Conservation (phyloP, 495 filamentous ascomycete genomes). For the Tuber melanosporum region DNA sequence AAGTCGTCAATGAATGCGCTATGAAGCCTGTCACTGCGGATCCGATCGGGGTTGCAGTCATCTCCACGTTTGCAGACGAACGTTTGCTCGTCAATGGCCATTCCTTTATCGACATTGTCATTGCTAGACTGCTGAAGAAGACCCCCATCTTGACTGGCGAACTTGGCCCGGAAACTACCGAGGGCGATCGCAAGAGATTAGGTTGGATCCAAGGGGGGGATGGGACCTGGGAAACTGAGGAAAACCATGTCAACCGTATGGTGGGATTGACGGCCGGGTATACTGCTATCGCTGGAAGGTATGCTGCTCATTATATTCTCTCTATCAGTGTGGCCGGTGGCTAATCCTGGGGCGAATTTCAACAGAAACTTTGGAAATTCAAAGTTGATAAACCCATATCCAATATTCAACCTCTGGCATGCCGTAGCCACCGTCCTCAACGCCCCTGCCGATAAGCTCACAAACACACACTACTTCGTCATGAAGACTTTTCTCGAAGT, state of each 20-base stretch:
- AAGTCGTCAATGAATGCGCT: constrained; percentile 68
- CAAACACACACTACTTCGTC: constrained; percentile 69
- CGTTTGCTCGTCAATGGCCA: constrained; percentile 62
- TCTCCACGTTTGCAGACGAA: constrained; percentile 63
- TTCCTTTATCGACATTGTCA: constrained; percentile 74
- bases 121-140: constrained; percentile 73
- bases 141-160: constrained; percentile 87
- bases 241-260: constrained; percentile 72
- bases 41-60: constrained; percentile 69
- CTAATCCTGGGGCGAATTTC: constrained; percentile 41
- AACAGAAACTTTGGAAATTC: constrained; percentile 66
- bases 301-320: neutral
- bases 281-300: constrained; percentile 55
- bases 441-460: constrained; percentile 59
- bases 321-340: neutral
- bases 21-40: constrained; percentile 67
- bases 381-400: constrained; percentile 64
- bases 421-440: constrained; percentile 66
- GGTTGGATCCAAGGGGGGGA: constrained; percentile 64
- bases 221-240: constrained; percentile 55
- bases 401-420: constrained; percentile 73
- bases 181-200: constrained; percentile 58
- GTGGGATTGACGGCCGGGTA: constrained; percentile 77
- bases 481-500: constrained; percentile 70
- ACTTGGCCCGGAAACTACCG: constrained; percentile 66